phyloP scores from a whole-genome alignment of 2,329 filamentous ascomycete genomes.

The Albophoma yamanashiensis region DNA sequence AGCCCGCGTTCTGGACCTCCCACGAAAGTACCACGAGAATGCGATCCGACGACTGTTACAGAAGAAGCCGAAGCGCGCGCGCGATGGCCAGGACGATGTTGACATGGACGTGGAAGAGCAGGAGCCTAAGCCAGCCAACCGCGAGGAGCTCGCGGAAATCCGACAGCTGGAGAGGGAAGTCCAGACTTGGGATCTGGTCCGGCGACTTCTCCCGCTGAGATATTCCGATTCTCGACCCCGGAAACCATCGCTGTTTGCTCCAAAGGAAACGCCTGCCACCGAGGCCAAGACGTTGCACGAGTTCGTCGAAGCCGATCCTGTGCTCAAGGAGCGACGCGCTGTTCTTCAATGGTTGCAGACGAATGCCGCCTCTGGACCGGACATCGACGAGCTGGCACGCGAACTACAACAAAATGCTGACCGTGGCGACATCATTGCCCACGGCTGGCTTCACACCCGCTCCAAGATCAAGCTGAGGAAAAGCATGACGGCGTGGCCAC shows the following conservation, averaged over 20 bases:
- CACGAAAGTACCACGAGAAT: slow-evolving; percentile 45
- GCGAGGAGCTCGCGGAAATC: slow-evolving; percentile 11
- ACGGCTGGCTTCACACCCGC: slow-evolving; percentile 89
- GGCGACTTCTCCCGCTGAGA: slow-evolving; percentile 61
- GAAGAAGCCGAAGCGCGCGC: slow-evolving; percentile 15
- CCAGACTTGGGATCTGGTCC: slow-evolving; percentile 83
- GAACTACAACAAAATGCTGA: slow-evolving; percentile 69
- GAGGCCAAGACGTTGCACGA: slow-evolving; percentile 44
- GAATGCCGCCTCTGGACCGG: slow-evolving; percentile 58
- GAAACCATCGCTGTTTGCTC: slow-evolving; percentile 15
- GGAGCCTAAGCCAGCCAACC: neutral
- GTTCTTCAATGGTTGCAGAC: slow-evolving; percentile 81
- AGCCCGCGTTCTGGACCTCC: slow-evolving; percentile 56
- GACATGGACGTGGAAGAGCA: slow-evolving; percentile 46
- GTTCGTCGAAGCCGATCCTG: slow-evolving; percentile 62
- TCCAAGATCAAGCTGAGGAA: slow-evolving; percentile 86
- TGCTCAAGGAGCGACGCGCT: slow-evolving; percentile 66
- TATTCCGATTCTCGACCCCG: slow-evolving; percentile 30
- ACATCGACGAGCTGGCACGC: slow-evolving; percentile 65
- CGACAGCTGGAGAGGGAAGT: slow-evolving; percentile 66
- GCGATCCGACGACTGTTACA: slow-evolving; percentile 25
- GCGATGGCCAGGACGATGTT: slow-evolving; percentile 30
- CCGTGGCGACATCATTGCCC: slow-evolving; percentile 69
- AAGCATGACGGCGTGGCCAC: slow-evolving; percentile 57
- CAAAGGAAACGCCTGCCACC: slow-evolving; percentile 14